Conservation (phyloP, 208 protist genomes). For the Leishmania arabica region DNA sequence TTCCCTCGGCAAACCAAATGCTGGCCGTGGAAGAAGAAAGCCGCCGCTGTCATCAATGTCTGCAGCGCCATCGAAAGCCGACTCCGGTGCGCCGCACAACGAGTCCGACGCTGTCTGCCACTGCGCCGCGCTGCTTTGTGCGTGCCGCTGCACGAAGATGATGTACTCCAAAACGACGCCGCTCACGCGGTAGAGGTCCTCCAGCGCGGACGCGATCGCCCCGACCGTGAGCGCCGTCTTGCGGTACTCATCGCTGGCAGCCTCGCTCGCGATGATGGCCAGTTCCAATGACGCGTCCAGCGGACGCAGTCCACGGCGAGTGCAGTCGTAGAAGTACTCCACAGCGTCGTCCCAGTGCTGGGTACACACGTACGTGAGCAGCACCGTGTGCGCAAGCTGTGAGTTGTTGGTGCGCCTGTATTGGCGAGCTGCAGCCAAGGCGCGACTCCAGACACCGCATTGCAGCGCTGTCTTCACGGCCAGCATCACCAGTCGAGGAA, state of each 20-base stretch:
- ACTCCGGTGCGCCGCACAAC: background rate
- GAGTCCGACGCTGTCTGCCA: background rate
- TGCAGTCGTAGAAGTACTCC: conserved; percentile 72
- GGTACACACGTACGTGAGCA: conserved; percentile 55
- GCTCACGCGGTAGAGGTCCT: conserved; percentile 75
- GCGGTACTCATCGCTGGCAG: conserved; percentile 66
- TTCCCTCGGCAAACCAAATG: background rate
- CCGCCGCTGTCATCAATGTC: background rate
- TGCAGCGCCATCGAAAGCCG: background rate
- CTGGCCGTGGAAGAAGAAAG: background rate
- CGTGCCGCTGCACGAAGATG: conserved; percentile 57
- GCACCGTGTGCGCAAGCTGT: conserved; percentile 53
- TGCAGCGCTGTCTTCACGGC: conserved; percentile 49
- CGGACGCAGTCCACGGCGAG: conserved; percentile 53
- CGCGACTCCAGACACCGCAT: conserved; percentile 53
- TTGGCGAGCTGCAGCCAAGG: conserved; percentile 49
- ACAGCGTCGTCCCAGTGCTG: conserved; percentile 69
- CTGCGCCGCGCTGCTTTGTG: conserved; percentile 11
- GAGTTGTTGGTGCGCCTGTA: conserved; percentile 56
- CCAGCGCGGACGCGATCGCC: conserved; percentile 69
- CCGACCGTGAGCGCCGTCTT: conserved; percentile 58
- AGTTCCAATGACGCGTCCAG: conserved; percentile 64
- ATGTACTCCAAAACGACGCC: conserved; percentile 77
- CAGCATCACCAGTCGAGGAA: conserved; percentile 51
- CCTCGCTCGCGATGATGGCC: conserved; percentile 64